Evolutionary conservation across 768 basidiomycete species (phyloP), one percentile per base, ranked within the genome.

Genomic region (Tricholoma saponaceum): DNA sequence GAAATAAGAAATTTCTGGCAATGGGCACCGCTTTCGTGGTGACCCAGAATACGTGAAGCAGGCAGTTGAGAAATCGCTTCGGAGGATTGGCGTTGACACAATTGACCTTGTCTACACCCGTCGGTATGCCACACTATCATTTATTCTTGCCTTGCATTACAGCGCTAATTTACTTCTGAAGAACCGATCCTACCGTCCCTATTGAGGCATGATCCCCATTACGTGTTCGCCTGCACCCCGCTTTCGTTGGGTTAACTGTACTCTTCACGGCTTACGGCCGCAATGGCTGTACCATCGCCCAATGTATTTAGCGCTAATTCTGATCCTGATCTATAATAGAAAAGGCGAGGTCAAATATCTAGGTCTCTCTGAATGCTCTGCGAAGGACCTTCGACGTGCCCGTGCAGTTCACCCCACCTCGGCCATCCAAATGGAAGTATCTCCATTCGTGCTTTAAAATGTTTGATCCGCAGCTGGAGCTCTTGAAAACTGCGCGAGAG

Each of bases 1-100:
- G 79, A 14, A 63, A 62, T 53, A 69, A 80, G 13, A 81, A 83
- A 18, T 84, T 83, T 69, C 73, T 84, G 10, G 81, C 80, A 4
- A 82, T n/a, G n/a, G n/a, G n/a, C n/a, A 81, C 25, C 60, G 57
- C 1, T 51, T 62, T 9, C 66, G 71, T 23, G 77, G 75, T 23
- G 71, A 74, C 14, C 70, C 77, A 0, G 63, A 74, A 35, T 74
- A 76, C 55, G 70, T 75, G 26, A 70, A 66, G 16, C 60, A 70
- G 55, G 67, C 70, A 1, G 55, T 72, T 39, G 68, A 74, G 12
- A 67, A 50, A 50, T 77, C 76, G 0, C 66, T 79, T 14, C 47
- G 67, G 47, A 59, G 62, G 10, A 64, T 77, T 5, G 70, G 72
- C 10, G 68, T 72, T 1, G 70, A 75, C 16, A 56, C 63, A n/a